phyloP scores from a whole-genome alignment of 2,329 filamentous ascomycete genomes.

The Penicillium rolfsii region DNA sequence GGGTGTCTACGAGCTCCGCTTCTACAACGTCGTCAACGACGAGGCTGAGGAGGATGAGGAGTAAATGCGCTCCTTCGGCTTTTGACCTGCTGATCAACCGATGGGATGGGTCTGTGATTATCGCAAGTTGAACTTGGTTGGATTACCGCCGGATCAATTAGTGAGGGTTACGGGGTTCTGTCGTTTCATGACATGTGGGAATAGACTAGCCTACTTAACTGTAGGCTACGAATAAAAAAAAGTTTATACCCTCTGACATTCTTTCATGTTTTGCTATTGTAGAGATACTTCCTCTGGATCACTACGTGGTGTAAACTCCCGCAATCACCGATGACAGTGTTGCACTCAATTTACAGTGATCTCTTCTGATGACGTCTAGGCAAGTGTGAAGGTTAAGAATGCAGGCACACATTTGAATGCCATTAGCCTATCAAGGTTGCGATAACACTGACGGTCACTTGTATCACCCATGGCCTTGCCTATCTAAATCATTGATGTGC shows the following conservation, averaged over 20 bases:
- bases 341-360: neutral
- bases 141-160: conserved; percentile 16
- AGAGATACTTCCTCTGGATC: neutral
- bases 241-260: conserved; percentile 26
- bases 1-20: conserved; percentile 99
- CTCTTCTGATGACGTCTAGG: neutral
- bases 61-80: conserved; percentile 60
- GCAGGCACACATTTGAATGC: neutral
- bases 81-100: conserved; percentile 20
- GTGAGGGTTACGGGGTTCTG: conserved; percentile 22
- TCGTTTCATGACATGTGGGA: conserved; percentile 20
- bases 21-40: conserved; percentile 99
- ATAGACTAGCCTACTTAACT: conserved; percentile 25
- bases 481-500: neutral
- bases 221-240: conserved; percentile 30
- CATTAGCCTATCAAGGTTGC: too few species aligned
- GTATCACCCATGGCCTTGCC: neutral
- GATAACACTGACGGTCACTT: neutral
- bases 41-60: conserved; percentile 98
- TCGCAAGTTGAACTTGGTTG: conserved; percentile 20
- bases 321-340: neutral
- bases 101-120: conserved; percentile 19
- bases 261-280: neutral
- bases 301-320: neutral
- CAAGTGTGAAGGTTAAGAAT: neutral